Evolutionary conservation across 371 early-diverging fungal genomes (phyloP), one percentile per base, ranked within the genome.

Genomic region (Funneliformis caledonium): DNA sequence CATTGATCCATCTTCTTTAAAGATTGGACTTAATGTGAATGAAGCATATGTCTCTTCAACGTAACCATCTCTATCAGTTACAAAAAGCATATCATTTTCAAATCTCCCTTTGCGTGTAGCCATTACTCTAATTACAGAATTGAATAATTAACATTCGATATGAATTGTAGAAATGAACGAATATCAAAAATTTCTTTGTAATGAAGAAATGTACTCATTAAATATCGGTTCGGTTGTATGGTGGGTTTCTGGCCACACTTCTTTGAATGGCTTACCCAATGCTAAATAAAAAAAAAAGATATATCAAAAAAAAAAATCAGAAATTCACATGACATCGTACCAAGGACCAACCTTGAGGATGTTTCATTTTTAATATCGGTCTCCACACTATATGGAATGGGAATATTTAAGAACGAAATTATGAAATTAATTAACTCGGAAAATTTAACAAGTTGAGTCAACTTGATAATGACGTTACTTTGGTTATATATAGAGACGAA

Each of bases 21-120:
- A 77, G 14, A 77, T 77, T 11, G 77, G 77, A 33, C 65, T 77
- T 1, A 77, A 64, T 26, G 65, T 45, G 22, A 64, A 64, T 14
- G 45, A 64, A 77, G 64, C 45, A 31, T 77, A 77, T 9, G 22
- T 9, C 48, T 77, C 77, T 33, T 65, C 77, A 11, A 48, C 2
- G 11, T 77, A 64, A 14, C 47, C 77, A 22, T 11, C 22, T 22
- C 77, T 42, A 11, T 1, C 0, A 22, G 22, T 16, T n/a, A 45
- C 3, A 11, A 65, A 48, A 1, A 45, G 48, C 4, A 26, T 22
- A 31, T 77, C 65, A 61, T 77, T 11, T 16, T 65, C 22, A 50
- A 64, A 77, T 45, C 19, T 16, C 5, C 77, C 77, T 65, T 77
- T 77, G 3, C 65, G 43, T 16, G 77, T 77, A 43, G 45, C 5